Conservation (phyloP, 2,329 filamentous ascomycete genomes). For the Helotiales sp. region DNA sequence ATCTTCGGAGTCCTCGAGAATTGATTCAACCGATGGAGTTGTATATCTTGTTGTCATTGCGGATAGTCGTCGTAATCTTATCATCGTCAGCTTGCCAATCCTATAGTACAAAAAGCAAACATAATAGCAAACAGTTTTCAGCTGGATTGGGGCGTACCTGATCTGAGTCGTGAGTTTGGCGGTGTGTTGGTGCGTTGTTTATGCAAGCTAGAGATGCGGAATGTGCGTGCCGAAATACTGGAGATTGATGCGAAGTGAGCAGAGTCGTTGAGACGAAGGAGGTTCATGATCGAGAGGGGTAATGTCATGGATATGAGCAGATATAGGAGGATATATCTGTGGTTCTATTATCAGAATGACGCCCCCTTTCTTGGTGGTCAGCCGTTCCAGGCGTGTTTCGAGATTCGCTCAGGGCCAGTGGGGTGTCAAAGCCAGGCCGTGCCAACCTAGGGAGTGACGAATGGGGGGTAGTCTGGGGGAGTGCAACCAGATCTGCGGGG, state of each 20-base stretch:
- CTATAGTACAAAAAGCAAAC: slow-evolving; percentile 28
- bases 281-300: slow-evolving; percentile 29
- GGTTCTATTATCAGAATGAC: slow-evolving; percentile 13
- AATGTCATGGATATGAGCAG: slow-evolving; percentile 23
- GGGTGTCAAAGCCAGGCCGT: slow-evolving; percentile 1
- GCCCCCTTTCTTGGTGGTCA: slow-evolving; percentile 11
- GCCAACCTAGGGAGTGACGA: slow-evolving; percentile 2
- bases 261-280: slow-evolving; percentile 18
- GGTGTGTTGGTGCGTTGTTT: slow-evolving; percentile 29
- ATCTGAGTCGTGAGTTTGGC: slow-evolving; percentile 25
- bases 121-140: slow-evolving; percentile 6
- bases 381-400: slow-evolving; percentile 34
- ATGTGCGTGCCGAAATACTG: slow-evolving; percentile 25
- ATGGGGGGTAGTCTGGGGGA: slow-evolving; percentile 1
- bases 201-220: slow-evolving; percentile 29
- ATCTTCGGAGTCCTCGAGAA: slow-evolving; percentile 40
- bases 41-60: slow-evolving; percentile 40
- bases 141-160: slow-evolving; percentile 31
- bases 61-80: slow-evolving; percentile 11
- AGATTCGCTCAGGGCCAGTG: slow-evolving; percentile 8
- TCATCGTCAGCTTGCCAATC: slow-evolving; percentile 23
- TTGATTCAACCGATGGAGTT: slow-evolving; percentile 37
- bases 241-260: slow-evolving; percentile 6
- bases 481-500: slow-evolving; percentile 6
- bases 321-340: slow-evolving; percentile 16